These are phyloP conservation scores for Gillenia trifoliata DNA, from an alignment of 306 rosid genomes.

Conservation along the genomic window DNA sequence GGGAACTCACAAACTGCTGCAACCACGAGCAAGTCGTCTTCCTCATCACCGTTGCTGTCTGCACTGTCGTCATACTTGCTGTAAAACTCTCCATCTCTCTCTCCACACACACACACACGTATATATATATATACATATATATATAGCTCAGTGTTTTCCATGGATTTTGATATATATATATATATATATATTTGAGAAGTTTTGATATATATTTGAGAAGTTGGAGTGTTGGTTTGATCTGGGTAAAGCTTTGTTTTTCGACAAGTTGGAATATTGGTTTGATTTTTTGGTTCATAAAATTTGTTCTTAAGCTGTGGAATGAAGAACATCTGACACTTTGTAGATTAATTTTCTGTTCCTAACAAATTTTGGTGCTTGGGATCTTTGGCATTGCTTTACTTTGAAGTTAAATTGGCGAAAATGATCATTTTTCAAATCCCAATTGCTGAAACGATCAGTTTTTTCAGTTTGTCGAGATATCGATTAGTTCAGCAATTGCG, in stretches of 20 bases:
- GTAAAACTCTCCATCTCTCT: slow-evolving; percentile 24
- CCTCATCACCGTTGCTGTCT: slow-evolving; percentile 45
- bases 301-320: not conserved
- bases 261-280: not conserved
- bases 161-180: no score
- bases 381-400: not conserved
- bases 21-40: slow-evolving; percentile 62
- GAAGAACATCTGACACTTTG: not conserved
- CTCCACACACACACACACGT: no score
- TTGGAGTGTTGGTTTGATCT: slow-evolving; percentile 9
- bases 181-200: no score
- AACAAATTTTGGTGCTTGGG: not conserved
- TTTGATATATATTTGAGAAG: not conserved
- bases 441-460: no score
- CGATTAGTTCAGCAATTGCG: no score
- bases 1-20: slow-evolving; percentile 63
- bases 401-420: not conserved
- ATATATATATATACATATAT: no score
- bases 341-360: not conserved
- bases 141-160: not conserved
- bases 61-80: slow-evolving; percentile 55
- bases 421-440: no score
- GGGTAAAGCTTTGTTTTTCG: not conserved
- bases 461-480: no score
- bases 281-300: not conserved